phyloP scores from a whole-genome alignment of 129 eudicot species.

The Flaveria linearis region DNA sequence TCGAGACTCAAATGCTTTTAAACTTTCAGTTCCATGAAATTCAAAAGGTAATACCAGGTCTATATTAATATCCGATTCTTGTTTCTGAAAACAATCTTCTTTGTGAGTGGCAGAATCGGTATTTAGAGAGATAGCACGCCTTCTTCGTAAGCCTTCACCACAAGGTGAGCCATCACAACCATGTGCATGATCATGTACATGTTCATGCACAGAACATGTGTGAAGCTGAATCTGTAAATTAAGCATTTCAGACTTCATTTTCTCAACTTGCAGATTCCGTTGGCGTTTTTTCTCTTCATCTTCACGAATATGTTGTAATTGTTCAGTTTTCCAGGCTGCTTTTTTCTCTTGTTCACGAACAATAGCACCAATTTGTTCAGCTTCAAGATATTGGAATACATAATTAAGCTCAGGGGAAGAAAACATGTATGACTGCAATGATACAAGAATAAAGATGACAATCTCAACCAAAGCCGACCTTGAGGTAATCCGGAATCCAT shows the following conservation, averaged over 20 bases:
- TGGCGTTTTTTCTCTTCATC: conserved; percentile 83
- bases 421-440: conserved; percentile 93
- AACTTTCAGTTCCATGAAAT: conserved; percentile 52
- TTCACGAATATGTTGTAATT: conserved; percentile 81
- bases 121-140: conserved; percentile 52
- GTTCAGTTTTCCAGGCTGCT: conserved; percentile 98
- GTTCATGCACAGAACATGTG: conserved; percentile 43
- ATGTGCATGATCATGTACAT: conserved; percentile 18
- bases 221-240: conserved; percentile 87
- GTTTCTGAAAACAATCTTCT: conserved; percentile 39
- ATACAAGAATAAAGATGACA: conserved; percentile 81
- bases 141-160: conserved; percentile 69
- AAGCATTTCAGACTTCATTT: conserved; percentile 98
- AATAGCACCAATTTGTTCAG: conserved; percentile 98
- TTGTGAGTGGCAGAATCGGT: conserved; percentile 34
- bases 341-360: conserved; percentile 94
- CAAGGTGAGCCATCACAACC: conserved; percentile 54
- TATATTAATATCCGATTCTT: conserved; percentile 37
- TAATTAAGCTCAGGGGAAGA: conserved; percentile 85
- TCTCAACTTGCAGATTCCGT: conserved; percentile 97
- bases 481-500: conserved; percentile 95
- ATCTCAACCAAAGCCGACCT: conserved; percentile 96
- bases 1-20: conserved; percentile 45
- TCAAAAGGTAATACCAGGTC: conserved; percentile 46
- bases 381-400: conserved; percentile 94